Evolutionary conservation across 2,329 filamentous ascomycete genomes (phyloP).

Genomic region (Orbilia blumenaviensis): DNA sequence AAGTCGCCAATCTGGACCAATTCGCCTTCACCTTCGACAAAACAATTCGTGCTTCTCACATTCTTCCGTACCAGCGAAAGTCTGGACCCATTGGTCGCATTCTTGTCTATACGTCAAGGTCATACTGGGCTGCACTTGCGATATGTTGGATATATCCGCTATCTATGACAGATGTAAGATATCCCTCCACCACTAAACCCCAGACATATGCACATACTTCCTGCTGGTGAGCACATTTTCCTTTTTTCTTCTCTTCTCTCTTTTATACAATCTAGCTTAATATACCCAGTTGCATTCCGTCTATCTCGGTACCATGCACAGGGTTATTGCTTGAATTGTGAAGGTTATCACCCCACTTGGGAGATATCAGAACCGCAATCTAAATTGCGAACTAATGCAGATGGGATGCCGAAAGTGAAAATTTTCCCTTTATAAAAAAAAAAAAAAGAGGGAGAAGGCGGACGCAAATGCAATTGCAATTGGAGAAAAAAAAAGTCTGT

Average conservation of each 20-base stretch:
- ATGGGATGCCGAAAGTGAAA: neutral
- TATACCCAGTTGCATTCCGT: conserved; percentile 4
- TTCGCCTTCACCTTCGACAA: too few relatives aligned
- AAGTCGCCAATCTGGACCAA: too few relatives aligned
- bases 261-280: neutral
- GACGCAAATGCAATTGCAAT: neutral
- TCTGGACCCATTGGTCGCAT: neutral
- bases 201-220: neutral
- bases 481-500: neutral
- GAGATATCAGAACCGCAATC: conserved; percentile 32
- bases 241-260: conserved; percentile 6
- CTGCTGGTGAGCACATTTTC: conserved; percentile 36
- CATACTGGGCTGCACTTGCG: neutral
- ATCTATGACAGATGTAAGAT: neutral
- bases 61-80: neutral
- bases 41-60: too few relatives aligned
- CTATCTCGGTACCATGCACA: conserved; percentile 10
- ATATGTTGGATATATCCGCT: conserved; percentile 13
- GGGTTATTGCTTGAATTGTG: neutral
- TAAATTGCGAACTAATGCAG: neutral
- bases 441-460: neutral
- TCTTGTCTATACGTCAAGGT: neutral
- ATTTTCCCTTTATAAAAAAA: neutral
- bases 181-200: neutral
- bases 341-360: conserved; percentile 33